Conservation (phyloP, 176 grass and related monocot genomes). For the Puccinellia tenuiflora region DNA sequence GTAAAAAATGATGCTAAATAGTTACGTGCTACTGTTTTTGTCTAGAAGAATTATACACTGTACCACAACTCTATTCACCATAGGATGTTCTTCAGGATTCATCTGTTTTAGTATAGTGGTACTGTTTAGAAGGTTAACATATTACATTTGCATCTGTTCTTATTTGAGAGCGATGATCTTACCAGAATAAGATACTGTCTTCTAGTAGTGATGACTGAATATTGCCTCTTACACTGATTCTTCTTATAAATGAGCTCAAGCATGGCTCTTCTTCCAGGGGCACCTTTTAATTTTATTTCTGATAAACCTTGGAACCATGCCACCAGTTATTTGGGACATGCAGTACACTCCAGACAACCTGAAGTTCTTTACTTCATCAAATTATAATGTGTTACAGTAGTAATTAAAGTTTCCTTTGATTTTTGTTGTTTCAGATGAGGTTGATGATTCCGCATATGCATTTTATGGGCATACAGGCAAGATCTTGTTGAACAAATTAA, state of each 20-base stretch:
- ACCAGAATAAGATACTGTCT: background rate
- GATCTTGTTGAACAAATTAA: background rate
- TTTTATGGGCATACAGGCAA: constrained; percentile 51
- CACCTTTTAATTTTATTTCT: background rate
- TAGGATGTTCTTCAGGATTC: background rate
- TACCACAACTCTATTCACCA: background rate
- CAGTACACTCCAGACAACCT: background rate
- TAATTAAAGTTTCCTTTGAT: background rate
- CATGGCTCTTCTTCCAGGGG: background rate
- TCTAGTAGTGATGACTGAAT: background rate
- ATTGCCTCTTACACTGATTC: background rate
- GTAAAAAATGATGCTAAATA: background rate
- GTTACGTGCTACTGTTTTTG: background rate
- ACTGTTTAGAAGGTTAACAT: background rate
- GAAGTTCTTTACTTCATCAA: background rate
- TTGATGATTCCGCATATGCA: constrained; percentile 34
- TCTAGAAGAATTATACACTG: background rate
- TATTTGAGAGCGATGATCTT: background rate
- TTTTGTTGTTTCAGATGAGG: constrained; percentile 13
- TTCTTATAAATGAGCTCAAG: background rate
- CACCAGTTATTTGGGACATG: background rate
- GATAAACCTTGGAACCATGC: background rate
- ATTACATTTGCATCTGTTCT: background rate
- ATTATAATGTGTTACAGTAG: background rate
- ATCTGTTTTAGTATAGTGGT: background rate